A percentile compares a stretch with the other conserved stretches of the same genome.
phyloP scores from a whole-genome alignment of 495 filamentous ascomycete genomes.

The Amorphotheca resinae region DNA sequence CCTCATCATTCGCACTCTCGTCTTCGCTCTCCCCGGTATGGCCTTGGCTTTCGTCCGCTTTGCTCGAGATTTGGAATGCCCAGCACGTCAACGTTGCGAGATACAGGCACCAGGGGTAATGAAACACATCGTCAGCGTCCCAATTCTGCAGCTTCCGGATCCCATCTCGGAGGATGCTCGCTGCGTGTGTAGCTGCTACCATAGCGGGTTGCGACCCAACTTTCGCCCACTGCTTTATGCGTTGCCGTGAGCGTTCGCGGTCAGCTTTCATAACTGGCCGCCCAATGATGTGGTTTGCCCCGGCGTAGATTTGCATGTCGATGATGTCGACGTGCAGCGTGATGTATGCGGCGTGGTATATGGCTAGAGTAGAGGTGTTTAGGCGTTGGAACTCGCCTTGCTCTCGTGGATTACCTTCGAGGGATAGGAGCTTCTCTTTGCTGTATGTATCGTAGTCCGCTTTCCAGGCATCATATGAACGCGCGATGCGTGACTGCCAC shows the following conservation, averaged over 20 bases:
- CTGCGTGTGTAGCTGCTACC: constrained; percentile 34
- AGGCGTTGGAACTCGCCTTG: constrained; percentile 28
- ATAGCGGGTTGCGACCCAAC: constrained; percentile 18
- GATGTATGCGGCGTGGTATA: constrained; percentile 40
- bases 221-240: constrained; percentile 27
- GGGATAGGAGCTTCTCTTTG: constrained; percentile 24
- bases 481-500: constrained; percentile 36
- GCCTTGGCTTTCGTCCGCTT: background rate
- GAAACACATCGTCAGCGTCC: constrained; percentile 38
- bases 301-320: constrained; percentile 43
- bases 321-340: constrained; percentile 39
- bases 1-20: constrained; percentile 19
- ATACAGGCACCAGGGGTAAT: constrained; percentile 46
- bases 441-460: constrained; percentile 38
- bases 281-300: constrained; percentile 38
- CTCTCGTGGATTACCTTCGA: constrained; percentile 14
- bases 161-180: constrained; percentile 32
- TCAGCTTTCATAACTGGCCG: constrained; percentile 32
- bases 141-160: constrained; percentile 35
- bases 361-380: constrained; percentile 29
- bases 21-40: constrained; percentile 10
- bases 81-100: constrained; percentile 40
- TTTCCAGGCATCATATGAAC: constrained; percentile 42
- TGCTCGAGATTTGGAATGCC: constrained; percentile 28
- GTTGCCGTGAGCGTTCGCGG: constrained; percentile 26